Conservation (phyloP, 1,284 basidiomycete species). For the Ustilago tritici region DNA sequence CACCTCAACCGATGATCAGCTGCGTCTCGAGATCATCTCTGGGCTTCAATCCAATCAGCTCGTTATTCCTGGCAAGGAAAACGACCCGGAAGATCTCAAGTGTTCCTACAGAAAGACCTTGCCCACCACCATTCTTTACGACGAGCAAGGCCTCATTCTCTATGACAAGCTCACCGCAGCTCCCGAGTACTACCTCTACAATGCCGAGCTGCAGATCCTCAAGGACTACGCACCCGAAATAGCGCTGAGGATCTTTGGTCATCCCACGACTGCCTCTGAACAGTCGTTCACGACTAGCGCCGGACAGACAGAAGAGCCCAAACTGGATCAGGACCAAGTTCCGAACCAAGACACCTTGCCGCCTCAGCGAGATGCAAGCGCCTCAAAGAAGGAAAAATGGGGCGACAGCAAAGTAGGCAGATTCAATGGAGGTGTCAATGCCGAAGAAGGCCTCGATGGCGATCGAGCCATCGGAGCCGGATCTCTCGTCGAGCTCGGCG, state of each 20-base stretch:
- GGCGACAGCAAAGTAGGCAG: constrained; percentile 77
- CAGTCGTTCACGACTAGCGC: constrained; percentile 4
- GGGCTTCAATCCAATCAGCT: constrained; percentile 49
- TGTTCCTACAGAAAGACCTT: constrained; percentile 72
- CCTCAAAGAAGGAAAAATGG: constrained; percentile 69
- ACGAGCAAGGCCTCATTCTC: constrained; percentile 82
- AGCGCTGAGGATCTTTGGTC: constrained; percentile 66
- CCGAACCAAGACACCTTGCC: constrained; percentile 21
- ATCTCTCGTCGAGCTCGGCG: constrained; percentile 57
- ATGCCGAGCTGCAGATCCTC: constrained; percentile 73
- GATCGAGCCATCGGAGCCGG: constrained; percentile 69
- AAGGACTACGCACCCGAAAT: constrained; percentile 72
- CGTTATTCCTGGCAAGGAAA: constrained; percentile 53
- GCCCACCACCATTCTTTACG: constrained; percentile 88
- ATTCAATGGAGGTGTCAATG: constrained; percentile 77
- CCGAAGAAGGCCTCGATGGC: constrained; percentile 72
- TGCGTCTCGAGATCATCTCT: constrained; percentile 49
- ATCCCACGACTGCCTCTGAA: constrained; percentile 70
- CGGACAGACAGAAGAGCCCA: constrained; percentile 10
- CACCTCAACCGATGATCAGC: constrained; percentile 44
- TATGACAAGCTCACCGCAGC: constrained; percentile 74
- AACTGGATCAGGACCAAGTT: constrained; percentile 69
- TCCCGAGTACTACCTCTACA: constrained; percentile 89
- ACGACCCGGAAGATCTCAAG: constrained; percentile 42
- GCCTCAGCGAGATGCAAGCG: constrained; percentile 23